These are phyloP conservation scores for Penicillium digitatum DNA, from an alignment of 2,329 filamentous ascomycete species.

Conservation along the genomic window DNA sequence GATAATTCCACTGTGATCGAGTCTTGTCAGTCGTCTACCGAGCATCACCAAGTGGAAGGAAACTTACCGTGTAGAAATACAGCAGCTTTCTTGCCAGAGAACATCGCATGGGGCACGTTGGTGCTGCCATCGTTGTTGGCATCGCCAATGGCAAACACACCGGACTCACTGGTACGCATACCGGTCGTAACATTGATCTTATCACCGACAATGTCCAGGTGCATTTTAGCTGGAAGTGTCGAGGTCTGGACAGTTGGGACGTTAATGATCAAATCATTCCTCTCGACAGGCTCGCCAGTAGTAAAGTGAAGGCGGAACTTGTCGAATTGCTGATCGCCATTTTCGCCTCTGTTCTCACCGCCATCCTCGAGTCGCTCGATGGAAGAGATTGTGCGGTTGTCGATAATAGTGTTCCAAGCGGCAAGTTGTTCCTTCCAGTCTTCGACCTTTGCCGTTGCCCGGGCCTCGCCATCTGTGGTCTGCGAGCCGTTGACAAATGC, in stretches of 20 bases:
- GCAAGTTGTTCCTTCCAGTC: constrained; percentile 51
- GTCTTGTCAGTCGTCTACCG: background rate
- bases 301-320: constrained; percentile 54
- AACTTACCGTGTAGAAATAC: constrained; percentile 55
- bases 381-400: constrained; percentile 53
- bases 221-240: constrained; percentile 46
- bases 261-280: constrained; percentile 53
- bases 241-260: constrained; percentile 50
- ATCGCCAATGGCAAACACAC: constrained; percentile 58
- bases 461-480: constrained; percentile 43
- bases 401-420: constrained; percentile 51
- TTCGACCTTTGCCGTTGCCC: constrained; percentile 41
- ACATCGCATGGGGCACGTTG: constrained; percentile 61
- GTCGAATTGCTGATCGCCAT: constrained; percentile 46
- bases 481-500: constrained; percentile 60
- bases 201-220: constrained; percentile 45
- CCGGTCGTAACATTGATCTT: constrained; percentile 47
- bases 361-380: constrained; percentile 48
- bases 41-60: constrained; percentile 1
- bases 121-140: constrained; percentile 58
- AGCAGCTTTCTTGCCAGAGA: constrained; percentile 55
- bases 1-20: constrained; percentile 31
- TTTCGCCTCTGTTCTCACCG: constrained; percentile 24
- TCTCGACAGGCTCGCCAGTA: constrained; percentile 44
- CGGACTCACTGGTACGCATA: constrained; percentile 50